Evolutionary conservation across 164 flowering plant genomes (phyloP).

Genomic region (Hamamelis virginiana): DNA sequence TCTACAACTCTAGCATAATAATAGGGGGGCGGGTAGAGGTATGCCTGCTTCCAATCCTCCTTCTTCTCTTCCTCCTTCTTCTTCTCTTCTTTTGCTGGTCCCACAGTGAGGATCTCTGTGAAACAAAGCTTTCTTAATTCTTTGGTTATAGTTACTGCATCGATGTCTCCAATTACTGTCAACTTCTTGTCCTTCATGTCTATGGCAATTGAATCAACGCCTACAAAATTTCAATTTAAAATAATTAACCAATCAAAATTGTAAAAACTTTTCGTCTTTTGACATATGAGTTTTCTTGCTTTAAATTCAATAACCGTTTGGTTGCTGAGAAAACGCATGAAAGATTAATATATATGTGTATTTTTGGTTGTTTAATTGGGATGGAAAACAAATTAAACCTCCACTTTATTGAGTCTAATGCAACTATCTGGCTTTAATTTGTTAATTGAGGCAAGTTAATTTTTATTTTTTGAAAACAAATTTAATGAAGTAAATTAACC

Average conservation of each 20-base stretch:
- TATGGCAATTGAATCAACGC: constrained; percentile 38
- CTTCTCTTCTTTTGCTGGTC: constrained; percentile 41
- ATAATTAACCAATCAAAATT: neutral
- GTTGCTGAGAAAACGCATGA: neutral
- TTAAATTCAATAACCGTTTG: neutral
- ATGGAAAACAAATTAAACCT: neutral
- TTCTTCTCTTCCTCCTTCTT: constrained; percentile 32
- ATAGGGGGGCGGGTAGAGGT: constrained; percentile 4
- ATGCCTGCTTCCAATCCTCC: constrained; percentile 9
- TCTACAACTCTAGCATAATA: too few species aligned
- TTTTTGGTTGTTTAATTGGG: neutral
- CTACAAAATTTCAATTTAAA: constrained; percentile 19
- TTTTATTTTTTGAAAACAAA: too few species aligned
- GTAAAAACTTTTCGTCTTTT: neutral
- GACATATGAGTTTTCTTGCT: neutral
- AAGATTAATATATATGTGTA: neutral
- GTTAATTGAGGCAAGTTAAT: too few species aligned
- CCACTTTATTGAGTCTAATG: too few species aligned
- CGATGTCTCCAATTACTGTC: constrained; percentile 43
- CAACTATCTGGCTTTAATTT: neutral
- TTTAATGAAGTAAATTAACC: too few species aligned
- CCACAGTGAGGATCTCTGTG: constrained; percentile 37
- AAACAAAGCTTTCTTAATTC: constrained; percentile 40
- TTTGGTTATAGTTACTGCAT: constrained; percentile 35
- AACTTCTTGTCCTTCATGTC: constrained; percentile 42